A percentile compares a stretch with the other conserved stretches of the same genome.
These are phyloP conservation scores for Xylaria sp. DNA, from an alignment of 2,329 filamentous ascomycete genomes.

Conservation along the genomic window DNA sequence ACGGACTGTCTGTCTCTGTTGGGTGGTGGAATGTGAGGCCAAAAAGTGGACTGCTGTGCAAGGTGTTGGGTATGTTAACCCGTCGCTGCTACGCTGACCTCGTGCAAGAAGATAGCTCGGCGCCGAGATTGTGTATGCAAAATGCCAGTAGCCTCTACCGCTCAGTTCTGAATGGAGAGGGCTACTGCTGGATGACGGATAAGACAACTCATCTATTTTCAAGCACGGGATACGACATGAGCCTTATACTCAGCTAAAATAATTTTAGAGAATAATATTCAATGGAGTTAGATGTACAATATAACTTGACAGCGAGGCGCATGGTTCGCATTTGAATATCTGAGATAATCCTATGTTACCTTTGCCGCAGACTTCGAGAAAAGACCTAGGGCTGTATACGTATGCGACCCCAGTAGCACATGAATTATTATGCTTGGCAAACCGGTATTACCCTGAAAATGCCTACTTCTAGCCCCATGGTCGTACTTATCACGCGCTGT, in stretches of 20 bases:
- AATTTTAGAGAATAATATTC: background rate
- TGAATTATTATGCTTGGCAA: slow-evolving; percentile 4
- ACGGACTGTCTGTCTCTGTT: slow-evolving; percentile 7
- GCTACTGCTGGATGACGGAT: background rate
- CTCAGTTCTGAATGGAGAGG: background rate
- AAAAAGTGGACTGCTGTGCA: slow-evolving; percentile 8
- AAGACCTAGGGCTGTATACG: background rate
- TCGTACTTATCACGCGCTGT: slow-evolving; percentile 6
- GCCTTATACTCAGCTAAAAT: background rate
- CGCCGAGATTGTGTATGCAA: slow-evolving; percentile 3
- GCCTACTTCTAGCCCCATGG: slow-evolving; percentile 29
- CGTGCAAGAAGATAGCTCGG: slow-evolving; percentile 53
- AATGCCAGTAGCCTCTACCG: background rate
- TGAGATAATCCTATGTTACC: background rate
- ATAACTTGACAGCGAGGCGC: slow-evolving; percentile 7
- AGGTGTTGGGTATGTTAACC: background rate
- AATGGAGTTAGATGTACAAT: slow-evolving; percentile 4
- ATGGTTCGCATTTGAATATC: slow-evolving; percentile 13
- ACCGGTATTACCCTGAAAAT: background rate
- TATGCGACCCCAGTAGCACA: slow-evolving; percentile 1
- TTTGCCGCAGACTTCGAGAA: background rate
- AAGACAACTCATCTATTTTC: slow-evolving; percentile 23
- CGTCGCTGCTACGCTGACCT: background rate
- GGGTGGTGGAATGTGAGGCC: slow-evolving; percentile 17
- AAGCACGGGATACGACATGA: slow-evolving; percentile 16